Evolutionary conservation across 768 basidiomycete species (phyloP).

Genomic region (Leccinum truebloodii): DNA sequence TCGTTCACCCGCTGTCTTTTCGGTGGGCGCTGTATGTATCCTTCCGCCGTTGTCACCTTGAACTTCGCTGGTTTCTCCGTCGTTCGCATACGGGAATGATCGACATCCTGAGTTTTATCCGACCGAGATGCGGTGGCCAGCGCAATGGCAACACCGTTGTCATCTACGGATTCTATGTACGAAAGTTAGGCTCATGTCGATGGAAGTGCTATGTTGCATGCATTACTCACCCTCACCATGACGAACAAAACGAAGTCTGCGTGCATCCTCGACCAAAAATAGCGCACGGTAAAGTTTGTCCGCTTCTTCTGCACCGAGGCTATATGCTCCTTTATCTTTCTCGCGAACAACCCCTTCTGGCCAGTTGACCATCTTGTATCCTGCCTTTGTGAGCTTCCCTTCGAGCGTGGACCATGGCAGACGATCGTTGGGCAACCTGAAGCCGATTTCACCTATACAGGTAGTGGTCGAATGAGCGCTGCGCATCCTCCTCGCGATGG

Average conservation of each 20-base stretch:
- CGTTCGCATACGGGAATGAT: too few relatives aligned
- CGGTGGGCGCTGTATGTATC: background rate
- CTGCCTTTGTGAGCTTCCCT: background rate
- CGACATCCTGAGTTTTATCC: too few relatives aligned
- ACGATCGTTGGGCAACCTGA: background rate
- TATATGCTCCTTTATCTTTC: background rate
- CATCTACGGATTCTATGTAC: too few relatives aligned
- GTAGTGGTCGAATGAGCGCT: background rate
- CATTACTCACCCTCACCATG: background rate
- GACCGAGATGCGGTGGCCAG: too few relatives aligned
- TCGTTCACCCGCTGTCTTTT: background rate
- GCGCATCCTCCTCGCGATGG: background rate
- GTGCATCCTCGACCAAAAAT: background rate
- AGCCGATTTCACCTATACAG: background rate
- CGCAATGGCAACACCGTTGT: too few relatives aligned
- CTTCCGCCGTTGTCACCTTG: background rate
- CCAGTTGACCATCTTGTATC: background rate
- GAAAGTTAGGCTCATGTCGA: too few relatives aligned
- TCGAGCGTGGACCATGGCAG: background rate
- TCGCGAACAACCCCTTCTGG: background rate
- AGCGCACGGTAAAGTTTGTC: background rate
- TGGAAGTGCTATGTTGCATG: too few relatives aligned
- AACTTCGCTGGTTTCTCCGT: too few relatives aligned
- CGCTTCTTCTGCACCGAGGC: background rate
- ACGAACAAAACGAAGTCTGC: background rate